Conservation (phyloP, 352 stramenopile species). For the Achlya hypogyna region DNA sequence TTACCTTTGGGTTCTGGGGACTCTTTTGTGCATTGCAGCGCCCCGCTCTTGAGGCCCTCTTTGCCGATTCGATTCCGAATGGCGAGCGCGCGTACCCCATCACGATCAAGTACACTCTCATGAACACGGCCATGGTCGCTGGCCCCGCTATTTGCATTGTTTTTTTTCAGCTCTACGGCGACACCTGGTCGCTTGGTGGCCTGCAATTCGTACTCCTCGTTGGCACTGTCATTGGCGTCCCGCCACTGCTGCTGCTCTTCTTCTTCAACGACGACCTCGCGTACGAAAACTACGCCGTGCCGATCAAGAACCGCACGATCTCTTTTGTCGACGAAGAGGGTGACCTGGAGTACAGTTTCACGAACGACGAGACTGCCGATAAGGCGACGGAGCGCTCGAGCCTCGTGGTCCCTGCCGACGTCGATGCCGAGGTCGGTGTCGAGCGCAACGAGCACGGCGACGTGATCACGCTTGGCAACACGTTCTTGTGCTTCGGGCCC, state of each 20-base stretch:
- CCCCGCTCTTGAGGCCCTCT: constrained; percentile 68
- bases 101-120: constrained; percentile 59
- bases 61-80: constrained; percentile 69
- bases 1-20: constrained; percentile 67
- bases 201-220: constrained; percentile 59
- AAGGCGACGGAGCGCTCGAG: not conserved
- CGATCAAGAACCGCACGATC: constrained; percentile 19
- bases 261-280: constrained; percentile 72
- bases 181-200: constrained; percentile 60
- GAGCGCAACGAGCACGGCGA: constrained; percentile 5
- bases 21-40: constrained; percentile 66
- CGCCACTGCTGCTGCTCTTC: constrained; percentile 57
- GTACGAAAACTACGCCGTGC: constrained; percentile 41
- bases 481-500: constrained; percentile 55
- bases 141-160: constrained; percentile 50
- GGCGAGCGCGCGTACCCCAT: constrained; percentile 66
- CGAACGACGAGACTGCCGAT: not conserved
- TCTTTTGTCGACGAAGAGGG: constrained; percentile 19
- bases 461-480: not conserved
- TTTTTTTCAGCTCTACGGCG: constrained; percentile 60
- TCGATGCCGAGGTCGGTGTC: not conserved
- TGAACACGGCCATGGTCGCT: constrained; percentile 38
- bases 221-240: constrained; percentile 43
- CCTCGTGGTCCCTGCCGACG: not conserved
- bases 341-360: constrained; percentile 1